A percentile compares a stretch with the other conserved stretches of the same genome.
Evolutionary conservation across 108 stramenopile genomes (phyloP).

Genomic region (Thalassiosira profunda): DNA sequence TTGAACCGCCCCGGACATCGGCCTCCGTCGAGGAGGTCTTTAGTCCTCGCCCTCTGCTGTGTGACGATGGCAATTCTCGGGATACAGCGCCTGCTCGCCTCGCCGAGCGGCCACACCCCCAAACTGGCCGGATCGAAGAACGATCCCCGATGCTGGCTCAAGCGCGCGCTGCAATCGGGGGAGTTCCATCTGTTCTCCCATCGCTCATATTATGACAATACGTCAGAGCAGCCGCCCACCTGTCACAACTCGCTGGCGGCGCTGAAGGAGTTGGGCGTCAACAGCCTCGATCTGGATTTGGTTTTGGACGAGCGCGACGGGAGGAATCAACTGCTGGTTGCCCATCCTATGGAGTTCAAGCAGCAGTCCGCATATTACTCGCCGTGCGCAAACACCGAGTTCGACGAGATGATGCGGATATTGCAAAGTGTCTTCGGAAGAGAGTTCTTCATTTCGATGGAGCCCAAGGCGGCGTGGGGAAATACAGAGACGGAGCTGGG

Average conservation of each 20-base stretch:
- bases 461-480: constrained; percentile 32
- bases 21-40: too few relatives aligned
- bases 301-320: constrained; percentile 2
- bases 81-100: too few relatives aligned
- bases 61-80: too few relatives aligned
- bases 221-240: background rate
- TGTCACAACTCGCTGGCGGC: constrained; percentile 1
- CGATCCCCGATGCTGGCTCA: background rate
- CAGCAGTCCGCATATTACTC: background rate
- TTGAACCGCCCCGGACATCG: too few relatives aligned
- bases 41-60: too few relatives aligned
- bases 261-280: constrained; percentile 9
- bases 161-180: constrained; percentile 3
- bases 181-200: constrained; percentile 8
- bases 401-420: constrained; percentile 21
- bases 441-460: constrained; percentile 22
- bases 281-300: constrained; percentile 23
- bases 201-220: constrained; percentile 8
- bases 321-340: background rate
- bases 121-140: too few relatives aligned
- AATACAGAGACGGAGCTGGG: constrained; percentile 3
- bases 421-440: constrained; percentile 5
- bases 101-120: too few relatives aligned
- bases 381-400: constrained; percentile 13
- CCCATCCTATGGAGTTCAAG: constrained; percentile 34